phyloP scores from a whole-genome alignment of 495 filamentous ascomycete species.

The Hypomontagnella monticulosa region DNA sequence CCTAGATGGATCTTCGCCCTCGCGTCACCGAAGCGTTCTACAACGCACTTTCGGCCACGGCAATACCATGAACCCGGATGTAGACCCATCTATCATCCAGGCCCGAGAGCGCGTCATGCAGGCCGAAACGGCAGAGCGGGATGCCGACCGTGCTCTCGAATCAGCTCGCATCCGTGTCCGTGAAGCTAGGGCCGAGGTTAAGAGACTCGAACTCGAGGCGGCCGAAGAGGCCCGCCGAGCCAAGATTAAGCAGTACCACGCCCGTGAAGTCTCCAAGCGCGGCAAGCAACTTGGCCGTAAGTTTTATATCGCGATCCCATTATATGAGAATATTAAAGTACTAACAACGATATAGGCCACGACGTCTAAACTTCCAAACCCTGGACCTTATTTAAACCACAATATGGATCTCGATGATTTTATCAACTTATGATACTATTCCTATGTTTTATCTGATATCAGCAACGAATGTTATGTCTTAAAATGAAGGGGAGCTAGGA shows the following conservation, averaged over 20 bases:
- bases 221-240: slow-evolving; percentile 67
- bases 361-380: slow-evolving; percentile 22
- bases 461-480: background rate
- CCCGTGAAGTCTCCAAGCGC: slow-evolving; percentile 68
- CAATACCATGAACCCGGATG: slow-evolving; percentile 44
- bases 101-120: slow-evolving; percentile 66
- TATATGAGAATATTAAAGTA: background rate
- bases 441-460: background rate
- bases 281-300: slow-evolving; percentile 72
- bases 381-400: background rate
- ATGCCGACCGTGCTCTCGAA: slow-evolving; percentile 69
- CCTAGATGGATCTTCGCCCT: slow-evolving; percentile 33
- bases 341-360: slow-evolving; percentile 20
- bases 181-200: slow-evolving; percentile 70
- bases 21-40: slow-evolving; percentile 49
- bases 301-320: slow-evolving; percentile 32
- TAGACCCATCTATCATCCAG: slow-evolving; percentile 67
- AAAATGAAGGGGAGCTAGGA: background rate
- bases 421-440: background rate
- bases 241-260: slow-evolving; percentile 73
- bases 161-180: slow-evolving; percentile 65
- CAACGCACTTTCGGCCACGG: slow-evolving; percentile 58
- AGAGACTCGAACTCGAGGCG: slow-evolving; percentile 69
- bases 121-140: slow-evolving; percentile 68
- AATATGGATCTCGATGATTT: background rate